Evolutionary conservation across 495 filamentous ascomycete species (phyloP), one percentile per base, ranked within the genome.

Genomic region (Trichoderma virens): DNA sequence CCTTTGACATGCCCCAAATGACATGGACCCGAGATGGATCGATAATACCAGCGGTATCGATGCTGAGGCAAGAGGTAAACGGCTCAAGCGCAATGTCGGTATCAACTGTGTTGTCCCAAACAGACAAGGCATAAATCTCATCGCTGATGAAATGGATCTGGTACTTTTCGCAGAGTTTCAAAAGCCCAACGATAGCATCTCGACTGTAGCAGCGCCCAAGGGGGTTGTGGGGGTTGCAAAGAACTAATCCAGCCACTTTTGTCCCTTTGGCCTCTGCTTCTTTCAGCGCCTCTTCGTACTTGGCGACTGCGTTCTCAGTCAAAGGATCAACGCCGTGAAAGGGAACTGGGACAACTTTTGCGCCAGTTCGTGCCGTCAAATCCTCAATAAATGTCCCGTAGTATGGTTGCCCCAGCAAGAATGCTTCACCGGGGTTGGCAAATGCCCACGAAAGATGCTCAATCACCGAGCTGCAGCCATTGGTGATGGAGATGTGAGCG

Each of bases 1-100:
- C 75, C 61, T 82, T 82, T 63, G 67, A 71, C 47, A 75, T 71
- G 9, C 79, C 79, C 60, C 72, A 82, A 7, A 76, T 30, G 3
- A 78, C 67, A 66, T 82, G 78, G n/a, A 82, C 65, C 0, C 68
- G 66, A n/a, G 64, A n/a, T 3, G 66, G 47, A 59, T 76, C 73
- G 54, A 81, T 79, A 41, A 70, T 59, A 13, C 51, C 67, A 1
- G 38, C 45, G 2, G 30, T 61, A 43, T 77, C 70, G 34, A 79
- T 64, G 11, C 73, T 65, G 7, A 79, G 71, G 9, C 71, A 66
- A 3, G 75, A 78, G 5, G 66, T 65, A 71, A 80, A 81, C 8
- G 68, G 51, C 7, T 66, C 61, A 9, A 35, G 6, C 0, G 64
- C 51, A 14, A 43, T 27, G 60, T 32, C 43, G 1, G 32, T 41